These are phyloP conservation scores for Chaetomiaceae sp. DNA, from an alignment of 2,329 filamentous ascomycete genomes.

Conservation along the genomic window DNA sequence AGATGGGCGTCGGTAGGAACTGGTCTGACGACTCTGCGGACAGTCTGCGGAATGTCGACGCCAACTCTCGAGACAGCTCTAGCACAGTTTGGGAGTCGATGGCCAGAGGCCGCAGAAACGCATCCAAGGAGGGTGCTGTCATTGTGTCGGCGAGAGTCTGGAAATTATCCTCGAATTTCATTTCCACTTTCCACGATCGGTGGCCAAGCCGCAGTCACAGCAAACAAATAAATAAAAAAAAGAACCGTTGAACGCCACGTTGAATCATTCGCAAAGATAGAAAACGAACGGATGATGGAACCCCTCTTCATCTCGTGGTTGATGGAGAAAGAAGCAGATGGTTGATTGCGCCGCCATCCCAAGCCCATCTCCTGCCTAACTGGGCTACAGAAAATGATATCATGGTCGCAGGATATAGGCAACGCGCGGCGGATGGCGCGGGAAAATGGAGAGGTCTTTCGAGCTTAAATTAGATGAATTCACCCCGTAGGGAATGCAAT, in stretches of 20 bases:
- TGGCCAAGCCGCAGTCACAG: too few species aligned
- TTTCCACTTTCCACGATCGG: too few species aligned
- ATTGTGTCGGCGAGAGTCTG: too few species aligned
- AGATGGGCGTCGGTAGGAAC: constrained; percentile 59
- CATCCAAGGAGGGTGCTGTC: constrained; percentile 29
- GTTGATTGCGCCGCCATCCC: not conserved
- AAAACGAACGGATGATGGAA: not conserved
- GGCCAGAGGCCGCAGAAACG: constrained; percentile 49
- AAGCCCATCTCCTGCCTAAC: not conserved
- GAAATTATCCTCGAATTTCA: too few species aligned
- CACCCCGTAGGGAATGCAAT: too few species aligned
- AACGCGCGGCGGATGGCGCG: too few species aligned
- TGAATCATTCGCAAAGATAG: too few species aligned
- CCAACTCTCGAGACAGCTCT: constrained; percentile 45
- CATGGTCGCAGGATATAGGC: too few species aligned
- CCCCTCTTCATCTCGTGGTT: not conserved
- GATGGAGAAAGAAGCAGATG: not conserved
- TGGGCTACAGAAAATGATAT: not conserved
- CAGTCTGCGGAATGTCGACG: constrained; percentile 44
- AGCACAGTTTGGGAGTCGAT: constrained; percentile 45
- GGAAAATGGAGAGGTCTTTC: too few species aligned
- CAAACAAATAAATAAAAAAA: too few species aligned
- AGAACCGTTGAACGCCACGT: too few species aligned
- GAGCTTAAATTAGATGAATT: too few species aligned
- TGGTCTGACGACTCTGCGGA: constrained; percentile 51